Evolutionary conservation across 345 rosid genomes (phyloP).

Genomic region (Salix arbutifolia): DNA sequence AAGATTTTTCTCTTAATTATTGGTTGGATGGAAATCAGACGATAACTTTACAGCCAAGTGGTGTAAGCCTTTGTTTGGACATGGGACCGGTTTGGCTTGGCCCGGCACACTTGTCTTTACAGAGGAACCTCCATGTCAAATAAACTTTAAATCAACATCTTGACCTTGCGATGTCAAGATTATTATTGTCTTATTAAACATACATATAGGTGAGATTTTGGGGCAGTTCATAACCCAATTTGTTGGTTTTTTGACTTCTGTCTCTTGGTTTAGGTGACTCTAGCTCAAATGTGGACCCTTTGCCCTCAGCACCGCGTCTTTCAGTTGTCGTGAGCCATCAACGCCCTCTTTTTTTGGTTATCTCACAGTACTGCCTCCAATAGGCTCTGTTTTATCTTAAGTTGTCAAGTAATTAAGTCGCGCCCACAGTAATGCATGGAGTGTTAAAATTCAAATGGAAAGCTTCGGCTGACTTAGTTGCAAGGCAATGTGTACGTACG

Average conservation of each 20-base stretch:
- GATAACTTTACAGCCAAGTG: background rate
- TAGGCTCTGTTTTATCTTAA: background rate
- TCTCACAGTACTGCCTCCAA: background rate
- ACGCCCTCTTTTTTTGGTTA: background rate
- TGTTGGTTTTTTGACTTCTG: slow-evolving; percentile 35
- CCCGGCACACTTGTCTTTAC: slow-evolving; percentile 8
- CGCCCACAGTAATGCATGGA: background rate
- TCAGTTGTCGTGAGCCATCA: background rate
- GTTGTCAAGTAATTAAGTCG: background rate
- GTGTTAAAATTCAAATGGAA: background rate
- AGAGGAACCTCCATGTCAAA: slow-evolving; percentile 14
- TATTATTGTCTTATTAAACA: background rate
- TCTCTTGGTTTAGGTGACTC: slow-evolving; percentile 37
- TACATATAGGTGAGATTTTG: background rate
- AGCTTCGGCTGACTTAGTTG: slow-evolving; percentile 2
- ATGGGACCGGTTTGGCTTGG: background rate
- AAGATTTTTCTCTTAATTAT: background rate
- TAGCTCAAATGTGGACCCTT: slow-evolving; percentile 32
- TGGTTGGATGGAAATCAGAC: background rate
- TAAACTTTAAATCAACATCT: slow-evolving; percentile 9
- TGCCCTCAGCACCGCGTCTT: background rate
- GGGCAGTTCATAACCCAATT: slow-evolving; percentile 33
- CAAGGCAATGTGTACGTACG: background rate
- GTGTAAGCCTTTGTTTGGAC: background rate
- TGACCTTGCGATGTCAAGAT: background rate